Evolutionary conservation across 441 rosid species (phyloP).

Genomic region (Corymbia calophylla): DNA sequence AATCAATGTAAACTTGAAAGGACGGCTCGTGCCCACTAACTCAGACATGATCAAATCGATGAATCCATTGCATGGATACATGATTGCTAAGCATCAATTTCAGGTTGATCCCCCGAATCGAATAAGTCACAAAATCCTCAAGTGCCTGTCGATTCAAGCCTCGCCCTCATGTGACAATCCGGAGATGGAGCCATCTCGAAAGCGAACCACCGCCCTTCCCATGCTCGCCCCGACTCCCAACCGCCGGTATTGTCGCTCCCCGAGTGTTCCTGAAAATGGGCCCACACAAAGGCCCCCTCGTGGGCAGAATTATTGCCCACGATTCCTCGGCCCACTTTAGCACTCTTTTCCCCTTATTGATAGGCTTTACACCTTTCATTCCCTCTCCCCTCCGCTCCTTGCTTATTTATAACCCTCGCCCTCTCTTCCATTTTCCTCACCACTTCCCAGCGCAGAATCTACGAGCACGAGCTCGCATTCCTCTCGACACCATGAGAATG

Average conservation of each 20-base stretch:
- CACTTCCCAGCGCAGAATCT: not conserved
- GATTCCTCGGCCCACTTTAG: slow-evolving; percentile 19
- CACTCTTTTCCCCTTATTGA: slow-evolving; percentile 16
- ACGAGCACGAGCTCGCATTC: not conserved
- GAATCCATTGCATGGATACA: not conserved
- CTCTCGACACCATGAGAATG: slow-evolving; percentile 22
- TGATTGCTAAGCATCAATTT: not conserved
- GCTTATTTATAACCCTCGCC: not conserved
- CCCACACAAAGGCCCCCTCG: slow-evolving; percentile 17
- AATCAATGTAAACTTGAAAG: not conserved
- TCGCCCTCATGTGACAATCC: not conserved
- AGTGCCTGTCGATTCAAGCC: too few relatives aligned
- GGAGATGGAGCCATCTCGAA: not conserved
- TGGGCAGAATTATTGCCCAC: slow-evolving; percentile 48
- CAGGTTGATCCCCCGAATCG: not conserved
- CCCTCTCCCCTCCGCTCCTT: not conserved
- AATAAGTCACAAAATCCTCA: not conserved
- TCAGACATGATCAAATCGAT: not conserved
- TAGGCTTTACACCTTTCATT: slow-evolving; percentile 5
- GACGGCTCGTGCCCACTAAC: not conserved
- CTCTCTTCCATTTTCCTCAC: not conserved
- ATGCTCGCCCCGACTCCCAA: not conserved
- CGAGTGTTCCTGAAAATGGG: not conserved
- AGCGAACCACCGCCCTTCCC: not conserved
- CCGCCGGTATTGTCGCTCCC: slow-evolving; percentile 9